phyloP scores from a whole-genome alignment of 2,329 filamentous ascomycete species.

The Pseudocercospora musae region DNA sequence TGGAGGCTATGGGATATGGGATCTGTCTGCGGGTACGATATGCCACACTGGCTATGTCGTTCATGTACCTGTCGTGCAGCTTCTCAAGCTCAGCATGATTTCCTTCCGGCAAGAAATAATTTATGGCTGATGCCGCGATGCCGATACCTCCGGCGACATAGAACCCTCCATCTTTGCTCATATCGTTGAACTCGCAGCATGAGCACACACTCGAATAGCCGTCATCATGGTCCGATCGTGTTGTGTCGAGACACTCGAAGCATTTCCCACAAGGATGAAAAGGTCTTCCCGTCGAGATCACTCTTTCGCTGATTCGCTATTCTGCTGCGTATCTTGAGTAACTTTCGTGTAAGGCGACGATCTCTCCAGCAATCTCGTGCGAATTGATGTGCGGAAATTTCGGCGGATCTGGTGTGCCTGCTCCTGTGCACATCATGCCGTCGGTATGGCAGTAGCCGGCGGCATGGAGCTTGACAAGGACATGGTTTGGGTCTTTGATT shows the following conservation, averaged over 20 bases:
- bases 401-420: constrained; percentile 36
- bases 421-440: constrained; percentile 37
- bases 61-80: too few species aligned
- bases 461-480: constrained; percentile 47
- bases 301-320: constrained; percentile 31
- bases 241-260: constrained; percentile 39
- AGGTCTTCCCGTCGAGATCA: constrained; percentile 44
- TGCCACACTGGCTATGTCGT: too few species aligned
- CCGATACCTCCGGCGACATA: constrained; percentile 23
- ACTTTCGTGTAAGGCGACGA: constrained; percentile 34
- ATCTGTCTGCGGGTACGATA: too few species aligned
- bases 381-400: constrained; percentile 45
- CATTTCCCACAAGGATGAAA: constrained; percentile 43
- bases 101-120: constrained; percentile 24
- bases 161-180: constrained; percentile 41
- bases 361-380: constrained; percentile 47
- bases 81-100: constrained; percentile 17
- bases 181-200: constrained; percentile 32
- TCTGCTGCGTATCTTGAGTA: constrained; percentile 26
- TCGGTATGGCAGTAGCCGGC: constrained; percentile 50
- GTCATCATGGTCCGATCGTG: constrained; percentile 34
- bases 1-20: too few species aligned
- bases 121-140: constrained; percentile 21
- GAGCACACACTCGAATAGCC: constrained; percentile 45
- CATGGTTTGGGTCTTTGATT: constrained; percentile 36